phyloP scores from a whole-genome alignment of 2,329 filamentous ascomycete species.

The Pseudofabraea citricarpa region DNA sequence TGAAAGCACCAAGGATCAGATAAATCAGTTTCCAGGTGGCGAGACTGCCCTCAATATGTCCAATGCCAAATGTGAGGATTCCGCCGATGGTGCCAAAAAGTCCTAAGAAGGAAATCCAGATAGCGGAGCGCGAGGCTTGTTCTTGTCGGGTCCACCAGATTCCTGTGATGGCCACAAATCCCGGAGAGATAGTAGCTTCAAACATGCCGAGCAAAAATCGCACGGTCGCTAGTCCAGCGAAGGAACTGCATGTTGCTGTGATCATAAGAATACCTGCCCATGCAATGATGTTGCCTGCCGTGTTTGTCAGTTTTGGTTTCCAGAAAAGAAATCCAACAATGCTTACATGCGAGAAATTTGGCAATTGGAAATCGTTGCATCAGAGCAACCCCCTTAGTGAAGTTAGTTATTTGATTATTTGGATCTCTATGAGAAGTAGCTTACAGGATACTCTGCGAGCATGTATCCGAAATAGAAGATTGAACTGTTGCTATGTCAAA shows the following conservation, averaged over 20 bases:
- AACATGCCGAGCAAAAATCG: slow-evolving; percentile 23
- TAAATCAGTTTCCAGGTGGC: slow-evolving; percentile 19
- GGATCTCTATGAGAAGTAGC: neutral
- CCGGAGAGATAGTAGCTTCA: slow-evolving; percentile 25
- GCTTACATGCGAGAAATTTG: slow-evolving; percentile 45
- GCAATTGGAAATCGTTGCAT: slow-evolving; percentile 37
- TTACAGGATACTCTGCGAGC: slow-evolving; percentile 27
- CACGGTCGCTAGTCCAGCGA: slow-evolving; percentile 13
- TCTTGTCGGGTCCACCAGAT: slow-evolving; percentile 32
- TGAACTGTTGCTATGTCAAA: slow-evolving; percentile 21
- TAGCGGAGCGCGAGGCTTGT: slow-evolving; percentile 28
- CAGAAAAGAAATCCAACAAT: neutral
- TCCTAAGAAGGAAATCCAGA: slow-evolving; percentile 49
- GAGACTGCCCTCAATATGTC: slow-evolving; percentile 36
- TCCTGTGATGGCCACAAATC: slow-evolving; percentile 28
- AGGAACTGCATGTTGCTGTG: slow-evolving; percentile 11
- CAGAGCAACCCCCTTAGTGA: slow-evolving; percentile 20
- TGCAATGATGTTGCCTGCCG: slow-evolving; percentile 36
- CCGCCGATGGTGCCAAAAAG: slow-evolving; percentile 19
- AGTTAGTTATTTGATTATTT: neutral
- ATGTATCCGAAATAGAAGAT: slow-evolving; percentile 32
- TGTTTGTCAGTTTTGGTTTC: slow-evolving; percentile 16
- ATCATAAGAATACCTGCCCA: slow-evolving; percentile 10
- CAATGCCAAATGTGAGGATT: slow-evolving; percentile 33
- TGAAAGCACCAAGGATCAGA: slow-evolving; percentile 21